phyloP scores from a whole-genome alignment of 371 early-diverging fungal species.

The Actinomucor elegans region DNA sequence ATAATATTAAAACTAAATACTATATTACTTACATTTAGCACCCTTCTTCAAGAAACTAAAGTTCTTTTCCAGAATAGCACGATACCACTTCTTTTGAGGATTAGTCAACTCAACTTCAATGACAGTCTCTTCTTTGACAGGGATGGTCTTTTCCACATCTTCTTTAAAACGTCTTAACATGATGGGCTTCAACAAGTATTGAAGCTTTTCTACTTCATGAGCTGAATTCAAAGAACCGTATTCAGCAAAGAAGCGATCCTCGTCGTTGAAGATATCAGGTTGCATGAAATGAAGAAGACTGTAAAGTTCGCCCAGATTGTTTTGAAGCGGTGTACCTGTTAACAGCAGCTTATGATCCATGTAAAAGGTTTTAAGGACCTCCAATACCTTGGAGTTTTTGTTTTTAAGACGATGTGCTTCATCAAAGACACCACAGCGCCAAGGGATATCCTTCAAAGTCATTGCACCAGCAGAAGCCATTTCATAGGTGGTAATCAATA shows the following conservation, averaged over 20 bases:
- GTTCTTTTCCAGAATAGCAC: slow-evolving; percentile 87
- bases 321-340: slow-evolving; percentile 93
- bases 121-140: slow-evolving; percentile 84
- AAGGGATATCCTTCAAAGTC: slow-evolving; percentile 74
- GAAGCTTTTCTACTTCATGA: slow-evolving; percentile 73
- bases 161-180: slow-evolving; percentile 78
- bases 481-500: slow-evolving; percentile 85
- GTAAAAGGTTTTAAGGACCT: slow-evolving; percentile 37
- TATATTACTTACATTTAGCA: slow-evolving; percentile 35
- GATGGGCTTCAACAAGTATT: slow-evolving; percentile 65
- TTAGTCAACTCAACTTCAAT: slow-evolving; percentile 81
- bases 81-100: slow-evolving; percentile 82
- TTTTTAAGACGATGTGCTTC: slow-evolving; percentile 97
- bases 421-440: slow-evolving; percentile 87
- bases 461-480: slow-evolving; percentile 72
- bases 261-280: slow-evolving; percentile 72
- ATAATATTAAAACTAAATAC: neutral
- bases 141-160: slow-evolving; percentile 83
- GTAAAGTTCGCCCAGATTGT: slow-evolving; percentile 89
- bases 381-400: slow-evolving; percentile 50
- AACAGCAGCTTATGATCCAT: slow-evolving; percentile 42
- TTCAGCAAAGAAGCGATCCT: slow-evolving; percentile 70
- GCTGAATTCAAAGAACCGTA: slow-evolving; percentile 72
- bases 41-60: slow-evolving; percentile 73
- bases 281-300: slow-evolving; percentile 88